These are phyloP conservation scores for Limonium bicolor DNA, from an alignment of 148 eudicot genomes.

Conservation along the genomic window DNA sequence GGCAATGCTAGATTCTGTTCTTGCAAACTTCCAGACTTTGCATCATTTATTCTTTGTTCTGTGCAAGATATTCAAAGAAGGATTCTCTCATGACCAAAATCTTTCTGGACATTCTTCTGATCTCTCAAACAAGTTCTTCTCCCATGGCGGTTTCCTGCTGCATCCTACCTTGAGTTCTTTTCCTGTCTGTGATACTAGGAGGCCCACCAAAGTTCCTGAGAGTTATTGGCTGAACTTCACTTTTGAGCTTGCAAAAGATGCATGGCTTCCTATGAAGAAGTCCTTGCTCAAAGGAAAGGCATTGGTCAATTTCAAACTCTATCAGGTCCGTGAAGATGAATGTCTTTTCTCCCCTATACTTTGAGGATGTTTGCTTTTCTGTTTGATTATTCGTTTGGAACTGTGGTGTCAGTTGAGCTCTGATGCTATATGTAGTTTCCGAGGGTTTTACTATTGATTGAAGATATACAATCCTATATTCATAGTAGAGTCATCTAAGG, in stretches of 20 bases:
- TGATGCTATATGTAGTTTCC: too few species aligned
- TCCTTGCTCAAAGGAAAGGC: conserved; percentile 71
- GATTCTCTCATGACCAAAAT: conserved; percentile 17
- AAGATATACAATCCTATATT: too few species aligned
- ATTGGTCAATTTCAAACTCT: conserved; percentile 43
- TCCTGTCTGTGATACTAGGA: conserved; percentile 11
- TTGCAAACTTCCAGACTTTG: conserved; percentile 48
- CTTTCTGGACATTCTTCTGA: conserved; percentile 23
- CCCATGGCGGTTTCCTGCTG: conserved; percentile 80
- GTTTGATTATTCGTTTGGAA: neutral
- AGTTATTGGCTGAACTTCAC: conserved; percentile 51
- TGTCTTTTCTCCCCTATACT: neutral
- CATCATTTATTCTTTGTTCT: conserved; percentile 93
- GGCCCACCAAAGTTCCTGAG: conserved; percentile 23
- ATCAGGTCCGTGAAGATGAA: conserved; percentile 41
- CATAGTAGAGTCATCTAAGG: too few species aligned
- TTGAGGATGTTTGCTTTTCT: neutral
- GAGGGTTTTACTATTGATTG: too few species aligned
- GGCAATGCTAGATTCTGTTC: conserved; percentile 67
- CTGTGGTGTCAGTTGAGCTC: too few species aligned
- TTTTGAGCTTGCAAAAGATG: conserved; percentile 44
- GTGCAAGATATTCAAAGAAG: conserved; percentile 74
- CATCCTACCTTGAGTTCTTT: conserved; percentile 36
- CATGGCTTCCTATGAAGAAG: conserved; percentile 65
- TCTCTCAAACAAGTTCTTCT: conserved; percentile 35